Percentiles rank a stretch among this genome's conserved stretches.
Conservation (phyloP, 495 filamentous ascomycete genomes). For the Neurospora africana region DNA sequence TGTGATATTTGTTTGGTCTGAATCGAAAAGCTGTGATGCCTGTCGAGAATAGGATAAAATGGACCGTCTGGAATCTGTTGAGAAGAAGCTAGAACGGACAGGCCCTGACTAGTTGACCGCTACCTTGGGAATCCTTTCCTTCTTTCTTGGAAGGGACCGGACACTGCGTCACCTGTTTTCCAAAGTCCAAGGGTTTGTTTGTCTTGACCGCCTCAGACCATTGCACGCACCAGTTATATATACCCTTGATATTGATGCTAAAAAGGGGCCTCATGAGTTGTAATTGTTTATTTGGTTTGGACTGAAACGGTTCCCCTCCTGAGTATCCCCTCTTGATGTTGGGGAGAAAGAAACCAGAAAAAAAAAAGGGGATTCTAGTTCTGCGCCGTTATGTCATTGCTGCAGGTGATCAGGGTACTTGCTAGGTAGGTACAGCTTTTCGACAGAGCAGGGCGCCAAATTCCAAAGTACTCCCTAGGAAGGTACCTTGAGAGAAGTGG, state of each 20-base stretch:
- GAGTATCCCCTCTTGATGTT: background rate
- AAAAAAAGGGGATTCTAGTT: background rate
- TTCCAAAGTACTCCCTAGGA: background rate
- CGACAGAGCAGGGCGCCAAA: background rate
- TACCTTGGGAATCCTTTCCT: background rate
- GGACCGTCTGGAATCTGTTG: background rate
- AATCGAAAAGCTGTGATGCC: background rate
- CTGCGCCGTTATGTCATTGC: background rate
- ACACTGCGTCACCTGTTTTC: background rate
- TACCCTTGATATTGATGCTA: background rate
- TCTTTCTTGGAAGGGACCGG: background rate
- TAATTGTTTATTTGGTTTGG: background rate
- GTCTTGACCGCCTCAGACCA: background rate
- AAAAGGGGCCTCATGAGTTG: background rate
- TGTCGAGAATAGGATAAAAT: background rate
- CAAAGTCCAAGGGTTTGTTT: background rate
- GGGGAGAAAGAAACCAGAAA: background rate
- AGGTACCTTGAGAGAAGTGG: background rate
- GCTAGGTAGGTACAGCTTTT: background rate
- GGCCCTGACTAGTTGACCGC: background rate
- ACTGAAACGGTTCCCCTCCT: background rate
- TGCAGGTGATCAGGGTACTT: background rate
- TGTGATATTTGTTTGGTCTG: background rate
- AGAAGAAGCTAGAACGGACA: background rate
- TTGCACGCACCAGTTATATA: background rate